These are phyloP conservation scores for Cinnamomum chago DNA, from an alignment of 164 flowering plant species.

Conservation along the genomic window DNA sequence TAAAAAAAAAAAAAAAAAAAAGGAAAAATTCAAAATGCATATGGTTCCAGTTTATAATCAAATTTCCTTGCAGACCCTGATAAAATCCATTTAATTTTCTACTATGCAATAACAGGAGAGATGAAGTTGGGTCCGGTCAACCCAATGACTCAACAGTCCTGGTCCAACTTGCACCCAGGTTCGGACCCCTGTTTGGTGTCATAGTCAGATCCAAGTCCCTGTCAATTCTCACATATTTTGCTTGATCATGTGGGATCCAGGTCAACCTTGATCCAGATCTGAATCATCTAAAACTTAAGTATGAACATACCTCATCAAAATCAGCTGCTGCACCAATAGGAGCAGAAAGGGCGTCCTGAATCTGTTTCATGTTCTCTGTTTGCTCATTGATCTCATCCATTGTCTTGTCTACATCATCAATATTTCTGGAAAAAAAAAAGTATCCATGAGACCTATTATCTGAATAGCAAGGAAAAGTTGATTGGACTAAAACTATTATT, in stretches of 20 bases:
- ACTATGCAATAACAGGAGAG: not conserved
- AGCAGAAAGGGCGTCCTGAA: slow-evolving; percentile 43
- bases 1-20: no score
- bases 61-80: not conserved
- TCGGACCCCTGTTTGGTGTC: not conserved
- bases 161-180: not conserved
- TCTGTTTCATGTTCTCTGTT: slow-evolving; percentile 53
- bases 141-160: not conserved
- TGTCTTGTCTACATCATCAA: slow-evolving; percentile 55
- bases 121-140: not conserved
- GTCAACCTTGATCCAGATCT: not conserved
- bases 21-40: not conserved
- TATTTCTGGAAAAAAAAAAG: slow-evolving; percentile 28
- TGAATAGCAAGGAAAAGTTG: not conserved
- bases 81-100: not conserved
- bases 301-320: slow-evolving; percentile 36
- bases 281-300: not conserved
- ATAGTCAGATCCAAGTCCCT: not conserved
- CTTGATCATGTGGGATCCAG: not conserved
- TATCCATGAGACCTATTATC: not conserved
- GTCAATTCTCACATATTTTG: not conserved
- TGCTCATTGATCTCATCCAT: slow-evolving; percentile 60
- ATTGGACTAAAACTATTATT: no score
- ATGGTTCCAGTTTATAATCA: not conserved
- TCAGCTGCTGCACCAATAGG: slow-evolving; percentile 49